A percentile compares a stretch with the other conserved stretches of the same genome.
phyloP scores from a whole-genome alignment of 345 rosid genomes.

The Citrus maxima region DNA sequence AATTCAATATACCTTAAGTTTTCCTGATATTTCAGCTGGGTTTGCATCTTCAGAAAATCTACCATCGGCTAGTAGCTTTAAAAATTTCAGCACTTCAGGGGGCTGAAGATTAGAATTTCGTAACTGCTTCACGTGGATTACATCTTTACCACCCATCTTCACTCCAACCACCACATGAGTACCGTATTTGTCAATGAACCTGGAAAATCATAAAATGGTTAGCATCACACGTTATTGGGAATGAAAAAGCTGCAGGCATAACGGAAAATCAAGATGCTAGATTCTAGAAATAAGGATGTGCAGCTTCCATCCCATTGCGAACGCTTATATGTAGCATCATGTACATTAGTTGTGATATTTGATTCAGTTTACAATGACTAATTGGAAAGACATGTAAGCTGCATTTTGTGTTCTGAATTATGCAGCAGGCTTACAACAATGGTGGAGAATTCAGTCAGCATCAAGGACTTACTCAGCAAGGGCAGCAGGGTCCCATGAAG shows the following conservation, averaged over 20 bases:
- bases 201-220: conserved; percentile 16
- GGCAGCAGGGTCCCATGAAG: conserved; percentile 85
- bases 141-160: conserved; percentile 88
- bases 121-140: conserved; percentile 62
- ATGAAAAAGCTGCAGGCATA: neutral
- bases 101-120: conserved; percentile 59
- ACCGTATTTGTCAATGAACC: conserved; percentile 87
- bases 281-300: neutral
- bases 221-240: neutral
- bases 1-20: conserved; percentile 38
- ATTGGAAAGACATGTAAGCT: neutral
- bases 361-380: neutral
- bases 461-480: conserved; percentile 71
- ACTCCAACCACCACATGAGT: conserved; percentile 81
- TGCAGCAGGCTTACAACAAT: neutral
- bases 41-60: conserved; percentile 46
- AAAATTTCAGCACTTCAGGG: conserved; percentile 53
- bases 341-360: neutral
- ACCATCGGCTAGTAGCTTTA: conserved; percentile 62
- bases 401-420: neutral
- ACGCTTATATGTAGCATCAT: neutral
- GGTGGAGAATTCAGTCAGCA: conserved; percentile 5
- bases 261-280: neutral
- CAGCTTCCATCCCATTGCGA: neutral
- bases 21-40: conserved; percentile 25